These are phyloP conservation scores for Fusarium avenaceum DNA, from an alignment of 2,329 filamentous ascomycete genomes.

Conservation along the genomic window DNA sequence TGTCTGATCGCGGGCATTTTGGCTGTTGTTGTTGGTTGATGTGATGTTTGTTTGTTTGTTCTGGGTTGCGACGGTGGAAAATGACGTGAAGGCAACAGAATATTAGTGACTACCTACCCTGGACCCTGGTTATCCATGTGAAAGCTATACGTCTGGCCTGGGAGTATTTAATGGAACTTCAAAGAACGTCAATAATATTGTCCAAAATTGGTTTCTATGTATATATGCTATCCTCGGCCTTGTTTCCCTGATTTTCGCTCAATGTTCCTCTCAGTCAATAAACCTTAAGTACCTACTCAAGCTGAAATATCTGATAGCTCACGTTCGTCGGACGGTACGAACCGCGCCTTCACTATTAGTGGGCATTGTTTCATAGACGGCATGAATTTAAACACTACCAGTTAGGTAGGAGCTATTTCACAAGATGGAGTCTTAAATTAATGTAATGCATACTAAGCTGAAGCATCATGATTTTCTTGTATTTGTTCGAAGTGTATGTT, in stretches of 20 bases:
- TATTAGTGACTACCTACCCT: neutral
- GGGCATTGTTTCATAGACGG: too few relatives aligned
- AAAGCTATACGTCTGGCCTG: neutral
- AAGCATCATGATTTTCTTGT: neutral
- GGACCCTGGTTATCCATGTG: neutral
- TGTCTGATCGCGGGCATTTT: constrained; percentile 83
- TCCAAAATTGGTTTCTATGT: neutral
- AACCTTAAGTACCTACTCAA: too few relatives aligned
- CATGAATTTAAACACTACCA: too few relatives aligned
- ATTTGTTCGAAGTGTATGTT: neutral
- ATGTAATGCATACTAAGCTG: too few relatives aligned
- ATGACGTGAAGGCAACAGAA: constrained; percentile 2
- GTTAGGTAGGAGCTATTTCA: too few relatives aligned
- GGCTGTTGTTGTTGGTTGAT: neutral
- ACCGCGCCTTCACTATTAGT: too few relatives aligned
- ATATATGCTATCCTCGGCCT: neutral
- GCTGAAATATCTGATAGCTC: too few relatives aligned
- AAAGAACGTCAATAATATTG: neutral
- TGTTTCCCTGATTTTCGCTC: too few relatives aligned
- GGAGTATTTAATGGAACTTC: neutral
- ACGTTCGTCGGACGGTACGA: too few relatives aligned
- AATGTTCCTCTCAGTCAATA: too few relatives aligned
- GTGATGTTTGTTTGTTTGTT: constrained; percentile 2
- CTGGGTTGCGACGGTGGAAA: neutral
- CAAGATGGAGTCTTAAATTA: too few relatives aligned